Base-by-base conservation (phyloP, 768 basidiomycete genomes). In the Ramaria sp. region DNA sequence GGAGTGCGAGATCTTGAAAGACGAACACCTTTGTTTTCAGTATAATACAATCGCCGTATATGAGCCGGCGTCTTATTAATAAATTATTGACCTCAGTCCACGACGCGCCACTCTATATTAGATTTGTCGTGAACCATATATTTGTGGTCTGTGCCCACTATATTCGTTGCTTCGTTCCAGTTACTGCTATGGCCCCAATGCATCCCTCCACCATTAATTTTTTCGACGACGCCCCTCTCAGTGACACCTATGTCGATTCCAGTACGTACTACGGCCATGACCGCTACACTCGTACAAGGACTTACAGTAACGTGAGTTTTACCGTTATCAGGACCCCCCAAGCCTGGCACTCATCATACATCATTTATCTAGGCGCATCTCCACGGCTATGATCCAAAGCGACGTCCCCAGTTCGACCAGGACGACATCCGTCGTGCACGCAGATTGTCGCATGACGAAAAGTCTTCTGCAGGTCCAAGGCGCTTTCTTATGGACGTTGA, bases 401-500 rank as follows among this genome's bases (percentile, higher is more conserved):
- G 79, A 43, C 67, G 76, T 0, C 85, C 86, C 12, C 74, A 78
- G 9, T 89, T 94, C 65, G 76, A 87, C 55, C 83, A 90, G 44
- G 88, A 91, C 66, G 77, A 73, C 65, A 85, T 88, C 64, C 69
- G 71, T 48, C 75, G 88, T 28, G 73, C 83, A 49, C 78, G 93
- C 45, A 78, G 93, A 52, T 74, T 96, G 73, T 94, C 91, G 18
- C 93, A 96, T 65, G 93, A 97, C 65, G 92, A 95, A 71, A 88
- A 90, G 70, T 81, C 82, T 50, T 62, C 62, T 6, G 74, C 83
- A 0, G 83, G 78, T 0, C 88, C 92, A 3, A 75, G 94, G 41
- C 84, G 93, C 38, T 98, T 95, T 72, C 76, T 98, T 49, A 91
- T 98, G 56, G 95, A 97, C 64, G 95, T 98, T 15, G 95, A 98